phyloP scores from a whole-genome alignment of 306 rosid genomes.

The Rosa lucieae region DNA sequence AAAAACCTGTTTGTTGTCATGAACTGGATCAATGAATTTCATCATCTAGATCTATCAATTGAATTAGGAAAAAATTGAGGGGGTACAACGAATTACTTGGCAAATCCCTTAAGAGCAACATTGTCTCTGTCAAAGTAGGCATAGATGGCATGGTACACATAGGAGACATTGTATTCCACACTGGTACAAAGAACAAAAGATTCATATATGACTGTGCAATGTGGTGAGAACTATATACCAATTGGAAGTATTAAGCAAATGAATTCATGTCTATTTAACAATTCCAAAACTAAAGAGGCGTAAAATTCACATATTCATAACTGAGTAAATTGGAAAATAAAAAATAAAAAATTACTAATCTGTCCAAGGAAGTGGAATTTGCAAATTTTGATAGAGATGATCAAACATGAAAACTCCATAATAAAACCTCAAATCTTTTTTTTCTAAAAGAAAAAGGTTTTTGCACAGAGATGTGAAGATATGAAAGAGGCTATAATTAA shows the following conservation, averaged over 20 bases:
- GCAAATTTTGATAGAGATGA: neutral
- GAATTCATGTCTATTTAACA: neutral
- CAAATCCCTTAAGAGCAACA: slow-evolving; percentile 45
- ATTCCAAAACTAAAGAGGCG: neutral
- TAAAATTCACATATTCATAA: no score
- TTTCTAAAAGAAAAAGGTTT: neutral
- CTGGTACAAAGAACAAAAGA: slow-evolving; percentile 11
- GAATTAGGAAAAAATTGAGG: neutral
- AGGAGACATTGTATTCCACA: slow-evolving; percentile 43
- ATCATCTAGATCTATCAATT: neutral
- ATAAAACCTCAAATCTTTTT: neutral
- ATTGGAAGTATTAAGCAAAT: neutral
- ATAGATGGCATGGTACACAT: slow-evolving; percentile 43
- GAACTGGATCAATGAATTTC: neutral
- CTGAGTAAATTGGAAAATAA: no score
- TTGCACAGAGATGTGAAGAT: neutral
- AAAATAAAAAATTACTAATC: neutral
- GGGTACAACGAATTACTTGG: slow-evolving; percentile 30
- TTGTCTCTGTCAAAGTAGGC: slow-evolving; percentile 49
- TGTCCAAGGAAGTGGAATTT: neutral
- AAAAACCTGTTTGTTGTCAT: slow-evolving; percentile 26
- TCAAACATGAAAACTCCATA: neutral
- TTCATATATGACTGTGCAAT: neutral
- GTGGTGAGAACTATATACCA: neutral
- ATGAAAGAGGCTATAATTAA: neutral